These are phyloP conservation scores for Starmerella vitae DNA, from an alignment of 805 yeast genomes.

Conservation along the genomic window DNA sequence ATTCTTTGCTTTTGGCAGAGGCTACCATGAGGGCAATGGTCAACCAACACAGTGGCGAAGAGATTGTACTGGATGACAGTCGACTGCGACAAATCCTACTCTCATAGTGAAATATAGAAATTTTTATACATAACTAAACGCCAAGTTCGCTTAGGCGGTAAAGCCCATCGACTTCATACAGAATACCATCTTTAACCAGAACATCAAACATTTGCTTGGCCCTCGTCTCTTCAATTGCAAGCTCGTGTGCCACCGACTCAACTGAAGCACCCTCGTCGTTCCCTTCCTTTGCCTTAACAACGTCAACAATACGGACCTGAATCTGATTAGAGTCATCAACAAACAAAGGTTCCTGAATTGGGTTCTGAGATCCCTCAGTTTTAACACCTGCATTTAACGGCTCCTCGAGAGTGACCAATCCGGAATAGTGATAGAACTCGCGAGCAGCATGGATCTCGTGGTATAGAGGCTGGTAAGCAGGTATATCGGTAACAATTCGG, in stretches of 20 bases:
- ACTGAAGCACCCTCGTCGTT: slow-evolving; percentile 12
- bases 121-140: too few relatives aligned
- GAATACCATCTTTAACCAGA: slow-evolving; percentile 6
- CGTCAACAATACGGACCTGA: slow-evolving; percentile 8
- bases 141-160: too few relatives aligned
- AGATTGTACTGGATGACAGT: slow-evolving; percentile 14
- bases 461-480: too few relatives aligned
- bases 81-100: slow-evolving; percentile 1
- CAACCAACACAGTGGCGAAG: slow-evolving; percentile 19
- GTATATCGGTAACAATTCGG: too few relatives aligned
- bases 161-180: slow-evolving; percentile 11
- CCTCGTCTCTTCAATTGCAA: slow-evolving; percentile 4
- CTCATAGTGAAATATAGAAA: too few relatives aligned
- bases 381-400: neutral
- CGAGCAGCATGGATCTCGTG: slow-evolving; percentile 47
- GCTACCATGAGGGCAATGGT: slow-evolving; percentile 12
- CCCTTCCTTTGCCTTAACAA: slow-evolving; percentile 9
- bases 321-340: slow-evolving; percentile 5
- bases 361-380: neutral
- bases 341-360: slow-evolving; percentile 9
- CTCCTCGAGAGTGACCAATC: slow-evolving; percentile 13
- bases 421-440: slow-evolving; percentile 30
- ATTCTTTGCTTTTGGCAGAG: slow-evolving; percentile 12
- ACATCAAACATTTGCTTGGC: slow-evolving; percentile 1
- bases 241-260: slow-evolving; percentile 13